Evolutionary conservation across 2,329 filamentous ascomycete genomes (phyloP).

Genomic region (Plectosphaerella sp.): DNA sequence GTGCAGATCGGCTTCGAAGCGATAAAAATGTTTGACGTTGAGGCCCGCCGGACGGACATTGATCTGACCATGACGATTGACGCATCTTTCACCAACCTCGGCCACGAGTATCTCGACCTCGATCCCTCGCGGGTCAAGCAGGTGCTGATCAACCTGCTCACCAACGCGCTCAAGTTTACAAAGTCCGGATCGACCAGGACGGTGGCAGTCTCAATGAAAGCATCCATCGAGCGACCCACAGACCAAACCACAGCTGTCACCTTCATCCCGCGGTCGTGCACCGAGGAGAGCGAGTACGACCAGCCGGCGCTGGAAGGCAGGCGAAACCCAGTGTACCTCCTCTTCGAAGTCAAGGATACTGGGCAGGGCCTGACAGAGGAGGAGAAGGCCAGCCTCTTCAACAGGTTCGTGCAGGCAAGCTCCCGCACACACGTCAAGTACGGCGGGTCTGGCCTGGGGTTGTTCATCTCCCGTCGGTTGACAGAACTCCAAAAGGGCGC

Average conservation of each 20-base stretch:
- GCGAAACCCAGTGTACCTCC: conserved; percentile 55
- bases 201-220: conserved; percentile 44
- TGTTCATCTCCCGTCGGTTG: conserved; percentile 76
- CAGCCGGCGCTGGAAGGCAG: conserved; percentile 23
- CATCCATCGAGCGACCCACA: conserved; percentile 32
- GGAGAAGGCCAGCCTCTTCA: conserved; percentile 71
- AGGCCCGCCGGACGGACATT: conserved; percentile 66
- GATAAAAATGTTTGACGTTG: conserved; percentile 74
- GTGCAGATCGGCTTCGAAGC: conserved; percentile 62
- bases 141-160: conserved; percentile 74
- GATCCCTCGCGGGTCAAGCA: conserved; percentile 74
- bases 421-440: conserved; percentile 74
- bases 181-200: conserved; percentile 55
- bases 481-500: conserved; percentile 77
- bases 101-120: conserved; percentile 61
- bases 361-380: conserved; percentile 67
- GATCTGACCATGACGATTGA: conserved; percentile 61
- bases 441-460: conserved; percentile 71
- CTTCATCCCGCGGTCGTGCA: conserved; percentile 55
- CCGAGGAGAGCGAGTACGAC: conserved; percentile 33
- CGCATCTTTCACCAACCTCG: conserved; percentile 51
- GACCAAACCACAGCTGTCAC: conserved; percentile 44
- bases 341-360: conserved; percentile 73
- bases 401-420: conserved; percentile 74
- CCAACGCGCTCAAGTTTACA: conserved; percentile 81